These are phyloP conservation scores for Rhynchosporium secalis DNA, from an alignment of 2,329 filamentous ascomycete genomes.

Conservation along the genomic window DNA sequence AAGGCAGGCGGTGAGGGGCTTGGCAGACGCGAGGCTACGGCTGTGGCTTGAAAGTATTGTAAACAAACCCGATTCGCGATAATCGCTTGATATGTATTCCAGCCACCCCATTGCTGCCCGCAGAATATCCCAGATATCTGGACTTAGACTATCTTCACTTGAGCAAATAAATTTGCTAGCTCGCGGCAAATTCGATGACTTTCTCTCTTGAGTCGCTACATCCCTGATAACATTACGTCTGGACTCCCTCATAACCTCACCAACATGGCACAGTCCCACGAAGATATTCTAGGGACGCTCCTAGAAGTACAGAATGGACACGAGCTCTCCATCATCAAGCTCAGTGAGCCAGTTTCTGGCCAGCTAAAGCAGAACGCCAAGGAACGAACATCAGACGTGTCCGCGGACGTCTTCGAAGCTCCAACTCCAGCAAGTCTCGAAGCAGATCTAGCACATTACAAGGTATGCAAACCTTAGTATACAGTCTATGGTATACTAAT, in stretches of 20 bases:
- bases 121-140: background rate
- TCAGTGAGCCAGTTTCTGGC: constrained; percentile 72
- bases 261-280: constrained; percentile 32
- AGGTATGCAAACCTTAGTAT: constrained; percentile 45
- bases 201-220: too few species aligned
- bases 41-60: constrained; percentile 20
- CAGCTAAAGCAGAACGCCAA: constrained; percentile 45
- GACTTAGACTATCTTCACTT: too few species aligned
- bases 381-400: constrained; percentile 69
- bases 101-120: too few species aligned
- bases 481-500: background rate
- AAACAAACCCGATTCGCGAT: constrained; percentile 23
- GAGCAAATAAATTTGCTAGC: too few species aligned
- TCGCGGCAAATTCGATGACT: too few species aligned
- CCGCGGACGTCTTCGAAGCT: constrained; percentile 62
- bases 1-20: background rate
- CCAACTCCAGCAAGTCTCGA: constrained; percentile 75
- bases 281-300: constrained; percentile 50
- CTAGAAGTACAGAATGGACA: constrained; percentile 55
- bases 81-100: too few species aligned
- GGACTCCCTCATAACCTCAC: too few species aligned
- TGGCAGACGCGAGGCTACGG: background rate
- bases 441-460: constrained; percentile 86
- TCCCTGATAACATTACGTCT: too few species aligned
- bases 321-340: constrained; percentile 71